Evolutionary conservation across 1,139 yeast genomes (phyloP).

Genomic region (Protomyces inundatus): DNA sequence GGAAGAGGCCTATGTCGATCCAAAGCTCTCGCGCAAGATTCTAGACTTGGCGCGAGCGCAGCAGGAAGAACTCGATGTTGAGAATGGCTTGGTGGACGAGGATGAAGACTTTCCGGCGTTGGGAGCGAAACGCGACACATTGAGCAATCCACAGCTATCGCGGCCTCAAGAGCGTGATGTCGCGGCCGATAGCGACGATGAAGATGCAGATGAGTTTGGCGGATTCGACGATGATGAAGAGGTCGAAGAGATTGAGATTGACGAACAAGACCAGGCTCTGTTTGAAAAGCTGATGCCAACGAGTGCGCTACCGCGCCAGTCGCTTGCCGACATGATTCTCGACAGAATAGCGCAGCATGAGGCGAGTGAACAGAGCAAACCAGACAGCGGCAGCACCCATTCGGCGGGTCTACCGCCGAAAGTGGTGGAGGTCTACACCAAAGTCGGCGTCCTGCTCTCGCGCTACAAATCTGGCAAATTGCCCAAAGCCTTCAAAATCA

Average conservation of each 20-base stretch:
- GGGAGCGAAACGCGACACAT: constrained; percentile 7
- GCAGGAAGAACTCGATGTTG: constrained; percentile 76
- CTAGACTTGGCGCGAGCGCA: constrained; percentile 84
- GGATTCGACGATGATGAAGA: constrained; percentile 49
- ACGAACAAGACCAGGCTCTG: constrained; percentile 43
- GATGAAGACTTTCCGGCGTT: constrained; percentile 9
- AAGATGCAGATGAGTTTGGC: constrained; percentile 44
- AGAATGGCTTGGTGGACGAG: constrained; percentile 35
- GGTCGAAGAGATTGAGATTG: constrained; percentile 48
- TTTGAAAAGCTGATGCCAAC: constrained; percentile 40
- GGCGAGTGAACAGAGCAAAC: constrained; percentile 33
- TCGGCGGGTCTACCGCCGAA: constrained; percentile 82
- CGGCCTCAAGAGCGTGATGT: constrained; percentile 38
- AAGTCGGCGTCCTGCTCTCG: constrained; percentile 79
- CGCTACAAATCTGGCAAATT: constrained; percentile 95
- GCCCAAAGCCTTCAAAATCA: constrained; percentile 89
- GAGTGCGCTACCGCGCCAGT: constrained; percentile 57
- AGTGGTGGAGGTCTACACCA: constrained; percentile 88
- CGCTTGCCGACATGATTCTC: constrained; percentile 86
- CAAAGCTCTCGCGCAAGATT: constrained; percentile 76
- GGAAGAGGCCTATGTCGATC: constrained; percentile 68
- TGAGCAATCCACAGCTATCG: constrained; percentile 32
- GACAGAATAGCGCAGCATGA: constrained; percentile 80
- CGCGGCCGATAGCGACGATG: constrained; percentile 38
- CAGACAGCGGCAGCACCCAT: constrained; percentile 40